phyloP scores from a whole-genome alignment of 2,329 filamentous ascomycete species.

The Zasmidium angulare region DNA sequence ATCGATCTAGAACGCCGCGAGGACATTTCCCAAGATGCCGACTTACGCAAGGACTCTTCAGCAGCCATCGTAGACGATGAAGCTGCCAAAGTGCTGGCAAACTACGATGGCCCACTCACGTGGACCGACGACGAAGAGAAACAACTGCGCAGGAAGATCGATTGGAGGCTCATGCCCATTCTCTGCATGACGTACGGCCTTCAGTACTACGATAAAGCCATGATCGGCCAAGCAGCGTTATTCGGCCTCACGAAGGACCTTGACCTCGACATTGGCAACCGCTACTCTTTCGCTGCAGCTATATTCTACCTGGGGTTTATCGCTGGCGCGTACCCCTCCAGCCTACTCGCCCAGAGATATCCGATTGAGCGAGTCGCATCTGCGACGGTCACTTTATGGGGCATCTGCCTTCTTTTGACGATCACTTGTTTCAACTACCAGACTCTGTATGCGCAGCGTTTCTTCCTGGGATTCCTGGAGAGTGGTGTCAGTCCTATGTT shows the following conservation, averaged over 20 bases:
- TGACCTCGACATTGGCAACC: slow-evolving; percentile 40
- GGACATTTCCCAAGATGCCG: not conserved
- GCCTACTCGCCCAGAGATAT: slow-evolving; percentile 46
- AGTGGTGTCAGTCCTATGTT: slow-evolving; percentile 39
- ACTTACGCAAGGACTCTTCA: not conserved
- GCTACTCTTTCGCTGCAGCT: slow-evolving; percentile 46
- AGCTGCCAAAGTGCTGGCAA: slow-evolving; percentile 13
- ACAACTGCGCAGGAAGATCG: slow-evolving; percentile 43
- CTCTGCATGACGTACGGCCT: slow-evolving; percentile 48
- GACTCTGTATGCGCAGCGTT: slow-evolving; percentile 48
- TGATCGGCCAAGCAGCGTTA: slow-evolving; percentile 53
- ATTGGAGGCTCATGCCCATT: slow-evolving; percentile 48
- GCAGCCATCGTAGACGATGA: slow-evolving; percentile 8
- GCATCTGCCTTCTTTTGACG: slow-evolving; percentile 39
- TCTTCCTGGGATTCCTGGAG: slow-evolving; percentile 59
- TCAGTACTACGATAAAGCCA: slow-evolving; percentile 55
- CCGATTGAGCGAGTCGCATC: slow-evolving; percentile 50
- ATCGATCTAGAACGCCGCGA: not conserved
- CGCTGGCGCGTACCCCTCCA: slow-evolving; percentile 47
- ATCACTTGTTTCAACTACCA: slow-evolving; percentile 40
- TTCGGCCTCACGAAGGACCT: slow-evolving; percentile 46
- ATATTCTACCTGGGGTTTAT: slow-evolving; percentile 55
- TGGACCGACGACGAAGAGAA: slow-evolving; percentile 49
- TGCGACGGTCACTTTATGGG: slow-evolving; percentile 39
- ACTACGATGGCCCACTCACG: slow-evolving; percentile 9